Evolutionary conservation across 1,284 basidiomycete genomes (phyloP).

Genomic region (Leccinum fallax): DNA sequence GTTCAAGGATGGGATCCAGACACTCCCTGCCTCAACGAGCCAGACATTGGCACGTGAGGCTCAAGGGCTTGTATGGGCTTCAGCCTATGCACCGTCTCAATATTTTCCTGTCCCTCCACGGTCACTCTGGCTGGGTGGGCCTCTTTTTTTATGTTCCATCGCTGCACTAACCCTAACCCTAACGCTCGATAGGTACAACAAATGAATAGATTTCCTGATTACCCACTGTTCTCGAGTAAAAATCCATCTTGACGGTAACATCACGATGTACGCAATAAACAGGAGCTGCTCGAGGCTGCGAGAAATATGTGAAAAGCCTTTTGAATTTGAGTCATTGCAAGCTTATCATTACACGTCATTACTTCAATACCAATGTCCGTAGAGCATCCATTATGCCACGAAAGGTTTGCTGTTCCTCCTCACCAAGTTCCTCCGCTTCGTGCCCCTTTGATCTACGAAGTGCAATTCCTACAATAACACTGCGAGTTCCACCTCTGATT

Average conservation of each 20-base stretch:
- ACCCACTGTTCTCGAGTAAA: no score
- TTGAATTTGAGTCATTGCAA: not conserved
- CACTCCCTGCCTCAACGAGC: no score
- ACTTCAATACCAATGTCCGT: not conserved
- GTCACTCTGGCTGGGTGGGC: conserved; percentile 42
- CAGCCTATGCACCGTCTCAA: conserved; percentile 40
- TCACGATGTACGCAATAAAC: no score
- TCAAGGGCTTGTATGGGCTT: conserved; percentile 35
- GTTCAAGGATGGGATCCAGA: no score
- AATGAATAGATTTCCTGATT: no score
- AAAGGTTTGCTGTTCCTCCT: conserved; percentile 62
- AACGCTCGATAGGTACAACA: no score
- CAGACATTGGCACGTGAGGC: no score
- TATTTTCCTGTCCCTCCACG: conserved; percentile 34
- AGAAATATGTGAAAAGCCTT: not conserved
- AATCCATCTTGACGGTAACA: no score
- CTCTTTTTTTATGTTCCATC: conserved; percentile 3
- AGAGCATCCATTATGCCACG: conserved; percentile 58
- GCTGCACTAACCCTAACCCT: no score
- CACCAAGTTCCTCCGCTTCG: conserved; percentile 39
- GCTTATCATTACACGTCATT: not conserved
- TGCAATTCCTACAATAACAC: conserved; percentile 72
- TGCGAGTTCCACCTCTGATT: conserved; percentile 46
- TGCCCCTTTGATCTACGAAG: conserved; percentile 44
- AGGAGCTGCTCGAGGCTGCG: no score